phyloP scores from a whole-genome alignment of 805 yeast species.

The Candida rishiriensis region DNA sequence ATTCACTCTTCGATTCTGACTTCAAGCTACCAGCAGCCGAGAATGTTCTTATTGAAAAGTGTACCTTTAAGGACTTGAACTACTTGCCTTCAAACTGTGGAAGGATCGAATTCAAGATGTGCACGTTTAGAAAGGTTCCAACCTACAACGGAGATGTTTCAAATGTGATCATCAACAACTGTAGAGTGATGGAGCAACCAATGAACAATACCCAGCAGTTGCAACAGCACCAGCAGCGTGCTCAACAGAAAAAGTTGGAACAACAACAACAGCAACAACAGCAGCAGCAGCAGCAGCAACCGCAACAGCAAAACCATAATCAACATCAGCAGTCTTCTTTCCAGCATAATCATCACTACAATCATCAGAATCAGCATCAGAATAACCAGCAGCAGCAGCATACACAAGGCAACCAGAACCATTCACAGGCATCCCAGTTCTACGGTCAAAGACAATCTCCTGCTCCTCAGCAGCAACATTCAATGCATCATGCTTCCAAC shows the following conservation, averaged over 20 bases:
- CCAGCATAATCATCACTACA: constrained; percentile 1
- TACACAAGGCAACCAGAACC: background rate
- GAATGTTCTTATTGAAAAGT: constrained; percentile 27
- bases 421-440: no score
- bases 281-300: constrained; percentile 1
- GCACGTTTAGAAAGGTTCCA: constrained; percentile 27
- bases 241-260: background rate
- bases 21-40: constrained; percentile 25
- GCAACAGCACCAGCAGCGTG: background rate
- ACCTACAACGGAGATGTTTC: constrained; percentile 24
- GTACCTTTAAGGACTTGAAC: constrained; percentile 27
- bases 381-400: background rate
- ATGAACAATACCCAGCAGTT: background rate
- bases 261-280: background rate
- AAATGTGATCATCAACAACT: constrained; percentile 24
- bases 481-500: no score
- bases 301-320: background rate
- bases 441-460: no score
- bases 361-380: constrained; percentile 1
- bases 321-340: background rate
- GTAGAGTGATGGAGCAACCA: constrained; percentile 28
- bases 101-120: constrained; percentile 28
- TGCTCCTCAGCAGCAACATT: no score
- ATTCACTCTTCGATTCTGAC: constrained; percentile 28
- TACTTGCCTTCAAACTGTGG: constrained; percentile 16